Base-by-base conservation (phyloP, 2,329 filamentous ascomycete species). In the Lecanoromycetidae sp. region DNA sequence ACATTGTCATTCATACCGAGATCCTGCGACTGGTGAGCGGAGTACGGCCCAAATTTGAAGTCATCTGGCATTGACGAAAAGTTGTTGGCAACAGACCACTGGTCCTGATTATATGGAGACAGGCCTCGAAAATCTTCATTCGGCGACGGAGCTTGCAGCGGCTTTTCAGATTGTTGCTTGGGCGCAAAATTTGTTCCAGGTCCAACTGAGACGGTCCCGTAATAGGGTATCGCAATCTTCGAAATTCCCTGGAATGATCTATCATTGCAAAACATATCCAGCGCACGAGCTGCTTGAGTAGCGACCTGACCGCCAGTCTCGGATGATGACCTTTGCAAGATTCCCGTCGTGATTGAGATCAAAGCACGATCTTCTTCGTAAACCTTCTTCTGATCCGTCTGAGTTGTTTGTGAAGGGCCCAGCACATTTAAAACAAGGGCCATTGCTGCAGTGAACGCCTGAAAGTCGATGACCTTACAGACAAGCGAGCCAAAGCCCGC, bases 381-480 rank as follows among this genome's bases (percentile, higher is more conserved):
- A 53, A 64, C 59, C 30, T 60, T 57, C 41, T 55, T 54, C 36
- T 40, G 59, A 36, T 55, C 49, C 33, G 47, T 56, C 15, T 43
- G 44, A 8, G 36, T 52, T 1, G 53, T 51, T 20, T 57, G 54
- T 6, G 61, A 63, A 34, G 60, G 60, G n/a, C 62, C 62, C 19
- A 69, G 57, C 12, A 71, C 52, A 44, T 71, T 65, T 27, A 71
- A 56, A 3, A 68, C 55, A 4, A 74, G 52, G 1, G 71, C 58
- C 54, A 71, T 63, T 12, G 67, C 63, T 3, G 66, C 63, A 1
- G 61, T 70, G 51, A 74, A 73, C 2, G 63, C 64, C 43, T 67
- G 59, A 41, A 73, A 74, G 50, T 74, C 71, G 38, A 68, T 60
- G 29, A 71, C 52, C 36, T 71, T 70, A 57, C 70, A 71, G 8